Percentiles rank a stretch among this genome's conserved stretches.
phyloP scores from a whole-genome alignment of 768 basidiomycete genomes.

The Cyathus striatus region DNA sequence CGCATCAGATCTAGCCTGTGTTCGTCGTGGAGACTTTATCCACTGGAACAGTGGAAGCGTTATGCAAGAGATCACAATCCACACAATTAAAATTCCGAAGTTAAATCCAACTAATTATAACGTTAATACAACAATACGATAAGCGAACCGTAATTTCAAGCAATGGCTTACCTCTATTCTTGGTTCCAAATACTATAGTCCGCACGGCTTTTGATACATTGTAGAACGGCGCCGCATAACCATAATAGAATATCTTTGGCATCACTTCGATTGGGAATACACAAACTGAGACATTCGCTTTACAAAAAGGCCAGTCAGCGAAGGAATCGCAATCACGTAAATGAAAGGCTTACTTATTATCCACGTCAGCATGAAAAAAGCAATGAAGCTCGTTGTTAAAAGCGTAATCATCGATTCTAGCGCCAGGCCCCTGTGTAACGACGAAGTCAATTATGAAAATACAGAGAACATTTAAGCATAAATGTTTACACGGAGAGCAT shows the following conservation, averaged over 20 bases:
- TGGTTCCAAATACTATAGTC: conserved; percentile 60
- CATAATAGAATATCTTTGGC: conserved; percentile 58
- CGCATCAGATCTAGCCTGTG: background rate
- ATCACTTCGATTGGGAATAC: conserved; percentile 54
- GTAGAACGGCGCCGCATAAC: conserved; percentile 69
- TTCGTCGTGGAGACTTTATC: conserved; percentile 6
- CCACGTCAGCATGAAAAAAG: conserved; percentile 65
- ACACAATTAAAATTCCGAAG: conserved; percentile 54
- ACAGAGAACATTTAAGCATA: conserved; percentile 59
- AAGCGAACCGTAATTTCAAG: background rate
- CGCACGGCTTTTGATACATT: conserved; percentile 60
- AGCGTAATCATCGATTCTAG: conserved; percentile 58
- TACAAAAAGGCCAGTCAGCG: background rate
- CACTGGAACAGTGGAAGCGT: conserved; percentile 50
- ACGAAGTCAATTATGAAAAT: conserved; percentile 25
- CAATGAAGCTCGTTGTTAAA: conserved; percentile 49
- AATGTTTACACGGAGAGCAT: conserved; percentile 56
- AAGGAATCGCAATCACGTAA: background rate
- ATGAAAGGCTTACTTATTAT: conserved; percentile 46
- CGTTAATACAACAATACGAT: background rate
- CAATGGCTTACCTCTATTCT: conserved; percentile 44
- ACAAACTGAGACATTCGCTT: conserved; percentile 60
- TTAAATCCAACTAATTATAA: conserved; percentile 49
- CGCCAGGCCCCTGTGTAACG: conserved; percentile 48
- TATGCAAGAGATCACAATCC: conserved; percentile 50